Conservation (phyloP, 805 yeast species). For the Nakazawaea siamensis region DNA sequence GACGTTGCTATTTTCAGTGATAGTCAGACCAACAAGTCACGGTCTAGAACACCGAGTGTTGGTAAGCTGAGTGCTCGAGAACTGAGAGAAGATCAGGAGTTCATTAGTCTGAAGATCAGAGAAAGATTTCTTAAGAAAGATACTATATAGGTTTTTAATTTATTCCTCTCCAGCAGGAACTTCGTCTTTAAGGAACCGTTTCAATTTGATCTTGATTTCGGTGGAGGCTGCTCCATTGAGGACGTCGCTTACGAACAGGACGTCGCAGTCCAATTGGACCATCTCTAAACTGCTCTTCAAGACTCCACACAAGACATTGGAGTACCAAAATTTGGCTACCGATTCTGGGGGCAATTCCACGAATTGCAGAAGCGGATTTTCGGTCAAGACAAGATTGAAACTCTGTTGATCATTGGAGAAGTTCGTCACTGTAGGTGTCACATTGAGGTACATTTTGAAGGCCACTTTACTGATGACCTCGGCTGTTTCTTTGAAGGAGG, state of each 20-base stretch:
- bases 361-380: constrained; percentile 90
- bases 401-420: constrained; percentile 74
- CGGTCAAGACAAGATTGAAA: constrained; percentile 65
- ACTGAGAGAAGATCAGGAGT: background rate
- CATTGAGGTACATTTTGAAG: constrained; percentile 81
- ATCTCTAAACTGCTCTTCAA: constrained; percentile 86
- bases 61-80: background rate
- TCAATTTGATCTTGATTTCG: constrained; percentile 66
- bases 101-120: constrained; percentile 1
- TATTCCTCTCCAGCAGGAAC: constrained; percentile 92
- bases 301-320: constrained; percentile 85
- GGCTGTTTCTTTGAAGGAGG: constrained; percentile 73
- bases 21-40: constrained; percentile 1
- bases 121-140: constrained; percentile 2
- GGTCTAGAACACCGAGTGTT: background rate
- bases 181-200: constrained; percentile 78
- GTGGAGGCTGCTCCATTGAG: constrained; percentile 78
- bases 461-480: constrained; percentile 83
- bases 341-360: constrained; percentile 89
- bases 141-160: background rate
- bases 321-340: constrained; percentile 77
- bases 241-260: constrained; percentile 67
- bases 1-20: constrained; percentile 27
- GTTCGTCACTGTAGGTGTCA: constrained; percentile 64
- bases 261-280: constrained; percentile 92